A percentile compares a stretch with the other conserved stretches of the same genome.
Evolutionary conservation across 768 basidiomycete species (phyloP).

Genomic region (Nevesoporus exiguus): DNA sequence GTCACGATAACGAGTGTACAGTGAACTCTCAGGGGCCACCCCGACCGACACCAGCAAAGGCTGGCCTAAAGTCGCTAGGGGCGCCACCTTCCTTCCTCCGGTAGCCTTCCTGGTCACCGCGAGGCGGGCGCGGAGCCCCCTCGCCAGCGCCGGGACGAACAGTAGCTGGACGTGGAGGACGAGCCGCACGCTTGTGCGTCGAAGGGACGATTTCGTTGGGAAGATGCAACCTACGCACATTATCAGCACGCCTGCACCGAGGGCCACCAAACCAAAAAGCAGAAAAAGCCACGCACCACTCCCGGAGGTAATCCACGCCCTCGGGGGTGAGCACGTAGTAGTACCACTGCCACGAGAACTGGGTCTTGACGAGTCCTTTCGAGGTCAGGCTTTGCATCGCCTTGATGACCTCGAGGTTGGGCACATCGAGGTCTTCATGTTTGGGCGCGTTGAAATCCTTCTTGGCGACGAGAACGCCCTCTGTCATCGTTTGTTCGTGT

Average conservation of each 20-base stretch:
- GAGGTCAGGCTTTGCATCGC: constrained; percentile 64
- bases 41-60: constrained; percentile 85
- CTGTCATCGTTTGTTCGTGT: constrained; percentile 37
- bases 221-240: constrained; percentile 73
- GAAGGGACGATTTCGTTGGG: constrained; percentile 94
- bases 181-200: constrained; percentile 95
- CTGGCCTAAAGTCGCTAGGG: constrained; percentile 84
- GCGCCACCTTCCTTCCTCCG: constrained; percentile 83
- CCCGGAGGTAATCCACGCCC: constrained; percentile 83
- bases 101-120: constrained; percentile 89
- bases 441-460: constrained; percentile 98
- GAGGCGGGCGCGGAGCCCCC: constrained; percentile 86
- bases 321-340: constrained; percentile 97
- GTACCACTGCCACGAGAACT: constrained; percentile 99
- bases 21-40: constrained; percentile 72
- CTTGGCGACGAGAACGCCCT: constrained; percentile 98
- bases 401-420: constrained; percentile 70
- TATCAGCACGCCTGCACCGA: neutral
- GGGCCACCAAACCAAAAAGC: neutral
- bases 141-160: constrained; percentile 68
- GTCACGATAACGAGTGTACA: neutral
- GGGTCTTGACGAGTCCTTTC: constrained; percentile 92
- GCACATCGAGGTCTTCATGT: constrained; percentile 84
- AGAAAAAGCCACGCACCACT: constrained; percentile 69
- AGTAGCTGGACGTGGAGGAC: constrained; percentile 78